Evolutionary conservation across 2,329 filamentous ascomycete genomes (phyloP), one percentile per base, ranked within the genome.

Genomic region (Ophiostoma ips): DNA sequence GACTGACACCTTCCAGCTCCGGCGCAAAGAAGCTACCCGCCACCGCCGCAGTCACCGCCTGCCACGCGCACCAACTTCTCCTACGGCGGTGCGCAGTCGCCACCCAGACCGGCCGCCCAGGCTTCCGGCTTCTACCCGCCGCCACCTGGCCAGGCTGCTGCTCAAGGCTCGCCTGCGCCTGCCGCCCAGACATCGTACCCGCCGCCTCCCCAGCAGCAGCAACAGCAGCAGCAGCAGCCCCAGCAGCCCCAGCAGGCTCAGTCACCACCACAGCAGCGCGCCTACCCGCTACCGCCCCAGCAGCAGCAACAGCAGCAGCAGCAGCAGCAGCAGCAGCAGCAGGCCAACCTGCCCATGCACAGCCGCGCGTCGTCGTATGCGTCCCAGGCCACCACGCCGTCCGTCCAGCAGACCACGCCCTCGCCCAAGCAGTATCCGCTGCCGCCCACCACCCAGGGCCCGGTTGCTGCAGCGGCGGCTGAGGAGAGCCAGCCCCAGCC

Each of bases 41-140:
- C 63, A 31, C 64, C 64, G 46, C 64, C 64, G 33, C 60, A 61
- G 58, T 65, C 63, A 31, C 62, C 64, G 16, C 63, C 64, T 16
- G 63, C 64, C 13, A 60, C 58, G 19, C 59, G 63, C 54, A 64
- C 63, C 50, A 63, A 62, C 52, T 65, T 66, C 54, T 64, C 63
- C 8, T 66, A 66, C 49, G 50, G 51, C 40, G 53, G 54, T 7
- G 43, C 49, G 36, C 59, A 60, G n/a, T 50, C 63, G 18, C 62
- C 52, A n/a, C 43, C 48, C 19, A 46, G 38, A 16, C 46, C 43
- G 16, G 19, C 49, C 9, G 61, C 24, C 5, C 24, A 28, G 24
- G 8, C 24, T 8, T 8, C 60, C 50, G 63, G 63, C 54, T 62
- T 60, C 30, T 66, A 66, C 35, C 61, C 63, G 3, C 55, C 64